These are phyloP conservation scores for Saturnispora gosingensis DNA, from an alignment of 805 yeast species.

Conservation along the genomic window DNA sequence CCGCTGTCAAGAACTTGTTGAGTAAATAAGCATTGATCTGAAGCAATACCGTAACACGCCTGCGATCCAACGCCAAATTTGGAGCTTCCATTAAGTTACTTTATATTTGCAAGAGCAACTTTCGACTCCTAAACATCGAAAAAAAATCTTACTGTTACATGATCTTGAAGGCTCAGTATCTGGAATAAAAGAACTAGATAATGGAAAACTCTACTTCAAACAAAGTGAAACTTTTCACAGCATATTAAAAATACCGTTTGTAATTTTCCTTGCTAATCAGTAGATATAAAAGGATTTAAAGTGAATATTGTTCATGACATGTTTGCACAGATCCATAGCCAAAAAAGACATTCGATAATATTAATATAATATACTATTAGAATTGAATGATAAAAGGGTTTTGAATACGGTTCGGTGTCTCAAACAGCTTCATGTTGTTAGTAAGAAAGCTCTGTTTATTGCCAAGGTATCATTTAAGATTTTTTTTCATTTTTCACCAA, in stretches of 20 bases:
- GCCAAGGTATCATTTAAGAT: background rate
- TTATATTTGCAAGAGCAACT: background rate
- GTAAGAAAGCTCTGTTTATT: background rate
- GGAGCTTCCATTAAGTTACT: background rate
- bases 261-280: background rate
- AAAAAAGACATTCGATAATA: background rate
- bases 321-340: background rate
- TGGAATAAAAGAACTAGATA: background rate
- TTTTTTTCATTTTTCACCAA: background rate
- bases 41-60: slow-evolving; percentile 27
- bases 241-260: no score
- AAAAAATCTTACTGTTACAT: background rate
- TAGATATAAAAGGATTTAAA: background rate
- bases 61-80: slow-evolving; percentile 20
- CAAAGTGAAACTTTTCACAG: background rate
- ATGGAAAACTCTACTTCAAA: background rate
- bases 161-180: background rate
- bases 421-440: no score
- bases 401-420: no score
- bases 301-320: background rate
- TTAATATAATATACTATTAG: no score
- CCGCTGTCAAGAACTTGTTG: slow-evolving; percentile 25
- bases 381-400: background rate
- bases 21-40: slow-evolving; percentile 28
- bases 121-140: background rate